A percentile compares a stretch with the other conserved stretches of the same genome.
Evolutionary conservation across 208 protist species (phyloP).

Genomic region (Jaenimonas drosophilae): DNA sequence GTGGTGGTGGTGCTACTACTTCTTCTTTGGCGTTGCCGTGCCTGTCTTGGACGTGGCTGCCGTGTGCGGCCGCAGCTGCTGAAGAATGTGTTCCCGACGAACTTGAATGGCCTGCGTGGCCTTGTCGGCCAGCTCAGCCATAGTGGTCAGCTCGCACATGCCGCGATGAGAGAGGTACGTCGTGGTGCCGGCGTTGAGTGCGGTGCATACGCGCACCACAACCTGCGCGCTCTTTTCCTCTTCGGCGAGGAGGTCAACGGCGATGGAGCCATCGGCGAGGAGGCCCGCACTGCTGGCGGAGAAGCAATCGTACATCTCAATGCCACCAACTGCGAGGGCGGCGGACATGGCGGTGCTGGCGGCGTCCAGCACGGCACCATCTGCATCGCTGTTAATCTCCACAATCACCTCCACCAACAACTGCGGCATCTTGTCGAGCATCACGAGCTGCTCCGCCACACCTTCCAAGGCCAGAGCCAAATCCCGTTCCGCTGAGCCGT

Average conservation of each 20-base stretch:
- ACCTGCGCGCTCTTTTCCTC: conserved; percentile 33
- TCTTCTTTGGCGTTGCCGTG: not conserved
- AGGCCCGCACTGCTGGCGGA: conserved; percentile 60
- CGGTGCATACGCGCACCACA: conserved; percentile 29
- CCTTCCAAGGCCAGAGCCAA: conserved; percentile 70
- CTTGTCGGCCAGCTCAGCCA: conserved; percentile 29
- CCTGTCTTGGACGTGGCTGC: not conserved
- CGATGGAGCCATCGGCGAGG: conserved; percentile 34
- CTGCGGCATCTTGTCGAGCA: conserved; percentile 67
- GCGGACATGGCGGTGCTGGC: conserved; percentile 46
- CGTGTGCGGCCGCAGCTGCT: conserved; percentile 23
- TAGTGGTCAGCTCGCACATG: conserved; percentile 44
- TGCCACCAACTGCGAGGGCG: conserved; percentile 43
- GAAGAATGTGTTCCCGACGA: conserved; percentile 26
- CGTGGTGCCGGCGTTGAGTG: conserved; percentile 32
- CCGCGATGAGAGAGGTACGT: conserved; percentile 53
- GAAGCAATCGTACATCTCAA: conserved; percentile 64
- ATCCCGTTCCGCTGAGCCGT: conserved; percentile 20
- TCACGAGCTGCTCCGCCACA: conserved; percentile 65
- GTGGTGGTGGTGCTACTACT: too few relatives aligned
- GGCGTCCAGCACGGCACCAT: conserved; percentile 55
- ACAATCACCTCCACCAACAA: conserved; percentile 66
- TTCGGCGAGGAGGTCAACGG: conserved; percentile 31
- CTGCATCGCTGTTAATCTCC: conserved; percentile 65
- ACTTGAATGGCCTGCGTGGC: conserved; percentile 32